Conservation (phyloP, 768 basidiomycete species). For the Heimioporus sp. region DNA sequence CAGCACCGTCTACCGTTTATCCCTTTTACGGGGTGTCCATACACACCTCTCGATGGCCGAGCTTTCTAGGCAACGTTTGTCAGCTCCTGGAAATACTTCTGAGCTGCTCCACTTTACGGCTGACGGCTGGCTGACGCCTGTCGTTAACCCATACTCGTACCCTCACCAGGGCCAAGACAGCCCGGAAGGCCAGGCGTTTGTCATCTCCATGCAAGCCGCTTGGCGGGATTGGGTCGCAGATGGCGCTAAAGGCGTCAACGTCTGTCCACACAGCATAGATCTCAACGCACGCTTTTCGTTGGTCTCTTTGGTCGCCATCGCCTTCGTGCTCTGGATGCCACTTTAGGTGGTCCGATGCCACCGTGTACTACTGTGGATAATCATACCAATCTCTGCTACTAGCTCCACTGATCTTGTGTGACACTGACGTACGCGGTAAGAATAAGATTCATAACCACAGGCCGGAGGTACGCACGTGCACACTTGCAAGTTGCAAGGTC, state of each 20-base stretch:
- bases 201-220: slow-evolving; percentile 70
- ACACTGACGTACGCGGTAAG: too few relatives aligned
- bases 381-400: too few relatives aligned
- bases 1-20: slow-evolving; percentile 70
- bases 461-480: too few relatives aligned
- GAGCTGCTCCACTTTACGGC: slow-evolving; percentile 47
- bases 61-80: slow-evolving; percentile 42
- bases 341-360: neutral
- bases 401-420: too few relatives aligned
- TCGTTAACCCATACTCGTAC: slow-evolving; percentile 68
- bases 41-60: slow-evolving; percentile 59
- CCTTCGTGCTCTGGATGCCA: neutral
- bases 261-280: neutral
- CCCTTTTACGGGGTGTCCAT: slow-evolving; percentile 50
- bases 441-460: too few relatives aligned
- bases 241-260: slow-evolving; percentile 53
- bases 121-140: slow-evolving; percentile 69
- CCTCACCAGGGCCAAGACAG: slow-evolving; percentile 48
- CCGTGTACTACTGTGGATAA: too few relatives aligned
- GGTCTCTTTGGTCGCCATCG: neutral
- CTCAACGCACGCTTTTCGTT: neutral
- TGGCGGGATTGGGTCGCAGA: slow-evolving; percentile 70
- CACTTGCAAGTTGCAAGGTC: too few relatives aligned
- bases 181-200: slow-evolving; percentile 80
- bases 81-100: slow-evolving; percentile 14